These are phyloP conservation scores for Xylaria sp. DNA, from an alignment of 2,329 filamentous ascomycete genomes.

Conservation along the genomic window DNA sequence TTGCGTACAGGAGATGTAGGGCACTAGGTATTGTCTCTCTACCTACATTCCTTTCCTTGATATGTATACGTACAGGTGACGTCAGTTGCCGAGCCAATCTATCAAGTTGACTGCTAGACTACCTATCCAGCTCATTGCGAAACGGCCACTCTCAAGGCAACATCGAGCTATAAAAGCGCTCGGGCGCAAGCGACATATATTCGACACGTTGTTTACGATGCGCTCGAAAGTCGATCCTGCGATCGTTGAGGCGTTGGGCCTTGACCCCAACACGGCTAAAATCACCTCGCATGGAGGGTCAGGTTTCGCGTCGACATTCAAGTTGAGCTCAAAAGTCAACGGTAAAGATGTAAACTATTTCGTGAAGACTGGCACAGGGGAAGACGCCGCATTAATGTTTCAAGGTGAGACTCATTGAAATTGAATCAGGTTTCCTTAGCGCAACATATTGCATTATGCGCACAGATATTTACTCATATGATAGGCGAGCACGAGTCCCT, in stretches of 20 bases:
- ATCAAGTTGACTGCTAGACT: too few relatives aligned
- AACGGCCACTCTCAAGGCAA: background rate
- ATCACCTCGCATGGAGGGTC: slow-evolving; percentile 72
- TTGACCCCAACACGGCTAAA: slow-evolving; percentile 64
- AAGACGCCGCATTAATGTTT: slow-evolving; percentile 74
- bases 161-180: background rate
- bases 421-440: background rate
- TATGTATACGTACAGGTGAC: slow-evolving; percentile 9
- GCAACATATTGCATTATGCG: background rate
- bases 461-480: slow-evolving; percentile 15
- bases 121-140: background rate
- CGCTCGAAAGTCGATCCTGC: slow-evolving; percentile 67
- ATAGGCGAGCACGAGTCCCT: slow-evolving; percentile 84
- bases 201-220: slow-evolving; percentile 47
- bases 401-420: slow-evolving; percentile 57
- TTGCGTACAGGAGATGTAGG: background rate
- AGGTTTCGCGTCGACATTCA: slow-evolving; percentile 75
- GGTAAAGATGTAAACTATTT: slow-evolving; percentile 69
- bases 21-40: background rate
- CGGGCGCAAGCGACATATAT: background rate
- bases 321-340: slow-evolving; percentile 58
- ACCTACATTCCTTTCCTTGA: background rate
- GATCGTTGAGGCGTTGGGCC: slow-evolving; percentile 67
- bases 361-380: slow-evolving; percentile 74
- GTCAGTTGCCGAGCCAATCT: slow-evolving; percentile 14